Percentiles rank a stretch among this genome's conserved stretches.
phyloP scores from a whole-genome alignment of 345 rosid genomes.

The Murraya paniculata region DNA sequence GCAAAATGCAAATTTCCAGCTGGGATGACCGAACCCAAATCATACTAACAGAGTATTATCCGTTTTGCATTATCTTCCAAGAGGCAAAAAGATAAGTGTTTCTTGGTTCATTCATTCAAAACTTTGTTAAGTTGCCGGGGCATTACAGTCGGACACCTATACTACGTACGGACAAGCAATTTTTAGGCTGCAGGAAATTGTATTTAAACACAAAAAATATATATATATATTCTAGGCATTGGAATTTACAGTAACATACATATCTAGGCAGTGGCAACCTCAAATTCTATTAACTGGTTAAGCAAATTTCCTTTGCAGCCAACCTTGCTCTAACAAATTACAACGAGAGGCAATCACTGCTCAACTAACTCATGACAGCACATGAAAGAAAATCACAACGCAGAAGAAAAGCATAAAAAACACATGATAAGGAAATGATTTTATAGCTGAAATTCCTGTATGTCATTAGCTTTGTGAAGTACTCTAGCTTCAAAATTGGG shows the following conservation, averaged over 20 bases:
- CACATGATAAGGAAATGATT: not conserved
- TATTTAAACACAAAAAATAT: too few species aligned
- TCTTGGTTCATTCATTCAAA: not conserved
- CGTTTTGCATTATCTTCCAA: not conserved
- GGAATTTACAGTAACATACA: not conserved
- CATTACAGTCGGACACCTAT: not conserved
- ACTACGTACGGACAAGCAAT: not conserved
- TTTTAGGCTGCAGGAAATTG: not conserved
- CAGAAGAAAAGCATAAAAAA: not conserved
- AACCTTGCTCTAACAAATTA: not conserved
- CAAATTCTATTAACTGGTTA: not conserved
- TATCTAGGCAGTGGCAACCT: not conserved
- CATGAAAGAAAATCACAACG: not conserved
- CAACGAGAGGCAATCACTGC: not conserved
- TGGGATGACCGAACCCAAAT: not conserved
- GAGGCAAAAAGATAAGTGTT: not conserved
- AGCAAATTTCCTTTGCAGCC: conserved; percentile 2
- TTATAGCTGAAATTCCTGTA: not conserved
- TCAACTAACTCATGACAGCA: not conserved
- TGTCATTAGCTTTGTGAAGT: conserved; percentile 22
- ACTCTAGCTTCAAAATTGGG: conserved; percentile 28
- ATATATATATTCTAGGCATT: too few species aligned
- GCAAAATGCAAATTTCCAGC: not conserved
- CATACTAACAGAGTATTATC: too few species aligned
- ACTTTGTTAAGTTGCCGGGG: not conserved